These are phyloP conservation scores for Pleoardoris graminearum DNA, from an alignment of 2,329 filamentous ascomycete genomes.

Conservation along the genomic window DNA sequence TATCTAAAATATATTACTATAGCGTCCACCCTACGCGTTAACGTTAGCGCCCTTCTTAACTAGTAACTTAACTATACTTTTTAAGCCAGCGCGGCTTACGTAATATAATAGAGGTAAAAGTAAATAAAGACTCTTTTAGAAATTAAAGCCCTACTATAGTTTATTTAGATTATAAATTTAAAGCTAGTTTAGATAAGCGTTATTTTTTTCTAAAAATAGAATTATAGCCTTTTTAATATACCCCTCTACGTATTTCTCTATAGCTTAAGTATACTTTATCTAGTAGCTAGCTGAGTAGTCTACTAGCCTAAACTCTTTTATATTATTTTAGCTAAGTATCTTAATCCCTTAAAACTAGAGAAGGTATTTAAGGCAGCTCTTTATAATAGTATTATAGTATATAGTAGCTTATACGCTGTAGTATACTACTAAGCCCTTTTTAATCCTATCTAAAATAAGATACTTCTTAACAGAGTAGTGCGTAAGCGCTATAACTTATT, in stretches of 20 bases:
- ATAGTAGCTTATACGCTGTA: conserved; percentile 16
- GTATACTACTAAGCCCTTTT: conserved; percentile 5
- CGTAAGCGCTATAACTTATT: conserved; percentile 16
- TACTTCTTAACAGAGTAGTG: conserved; percentile 38
- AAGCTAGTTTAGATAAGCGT: conserved; percentile 26
- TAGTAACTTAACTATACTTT: neutral
- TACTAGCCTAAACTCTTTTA: conserved; percentile 15
- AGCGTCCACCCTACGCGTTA: neutral
- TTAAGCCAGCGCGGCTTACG: neutral
- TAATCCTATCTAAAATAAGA: conserved; percentile 24
- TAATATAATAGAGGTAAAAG: conserved; percentile 12
- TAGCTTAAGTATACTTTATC: conserved; percentile 12
- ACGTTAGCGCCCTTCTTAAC: neutral
- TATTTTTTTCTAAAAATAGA: conserved; percentile 16
- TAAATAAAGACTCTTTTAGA: neutral
- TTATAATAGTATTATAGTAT: conserved; percentile 18
- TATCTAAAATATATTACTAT: neutral
- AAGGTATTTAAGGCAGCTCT: conserved; percentile 23
- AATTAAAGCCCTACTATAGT: conserved; percentile 11
- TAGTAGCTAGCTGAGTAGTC: conserved; percentile 24
- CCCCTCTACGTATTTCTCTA: neutral
- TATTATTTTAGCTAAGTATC: neutral
- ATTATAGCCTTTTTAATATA: conserved; percentile 9
- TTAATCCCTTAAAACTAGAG: conserved; percentile 14
- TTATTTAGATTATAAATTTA: conserved; percentile 21